Conservation (phyloP, 2,329 filamentous ascomycete species). For the Venturia effusa region DNA sequence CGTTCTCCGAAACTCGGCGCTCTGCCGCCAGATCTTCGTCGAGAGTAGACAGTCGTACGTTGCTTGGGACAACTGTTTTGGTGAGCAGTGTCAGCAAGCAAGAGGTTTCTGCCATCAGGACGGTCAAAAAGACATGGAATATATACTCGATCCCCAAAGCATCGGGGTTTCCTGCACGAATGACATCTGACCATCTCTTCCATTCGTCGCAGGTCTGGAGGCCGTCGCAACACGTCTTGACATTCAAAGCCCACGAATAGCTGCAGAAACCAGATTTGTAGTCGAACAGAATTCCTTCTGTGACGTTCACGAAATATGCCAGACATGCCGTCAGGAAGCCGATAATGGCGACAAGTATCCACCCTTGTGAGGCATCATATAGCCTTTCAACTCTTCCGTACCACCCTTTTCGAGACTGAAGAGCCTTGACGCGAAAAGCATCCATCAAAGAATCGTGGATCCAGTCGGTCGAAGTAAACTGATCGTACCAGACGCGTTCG, state of each 20-base stretch:
- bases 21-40: constrained; percentile 85
- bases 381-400: constrained; percentile 66
- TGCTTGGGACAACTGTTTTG: constrained; percentile 88
- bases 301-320: constrained; percentile 82
- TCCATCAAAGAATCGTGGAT: constrained; percentile 96
- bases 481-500: constrained; percentile 95
- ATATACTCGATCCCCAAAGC: constrained; percentile 58
- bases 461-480: constrained; percentile 97
- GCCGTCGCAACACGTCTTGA: constrained; percentile 53
- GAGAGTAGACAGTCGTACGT: constrained; percentile 73
- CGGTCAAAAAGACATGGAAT: constrained; percentile 62
- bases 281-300: constrained; percentile 78
- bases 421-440: constrained; percentile 73
- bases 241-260: constrained; percentile 57
- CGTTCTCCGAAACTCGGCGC: constrained; percentile 31
- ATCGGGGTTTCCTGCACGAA: constrained; percentile 39
- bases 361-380: constrained; percentile 84
- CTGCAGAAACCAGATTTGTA: constrained; percentile 83
- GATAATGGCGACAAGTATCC: constrained; percentile 85
- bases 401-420: constrained; percentile 73
- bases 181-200: constrained; percentile 51
- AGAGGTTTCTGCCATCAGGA: constrained; percentile 58
- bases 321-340: constrained; percentile 75
- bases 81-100: constrained; percentile 77
- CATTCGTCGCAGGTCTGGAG: constrained; percentile 47